Percentiles rank a stretch among this genome's conserved stretches.
Conservation (phyloP, 163 green algal genomes). For the Scenedesmus sp. region DNA sequence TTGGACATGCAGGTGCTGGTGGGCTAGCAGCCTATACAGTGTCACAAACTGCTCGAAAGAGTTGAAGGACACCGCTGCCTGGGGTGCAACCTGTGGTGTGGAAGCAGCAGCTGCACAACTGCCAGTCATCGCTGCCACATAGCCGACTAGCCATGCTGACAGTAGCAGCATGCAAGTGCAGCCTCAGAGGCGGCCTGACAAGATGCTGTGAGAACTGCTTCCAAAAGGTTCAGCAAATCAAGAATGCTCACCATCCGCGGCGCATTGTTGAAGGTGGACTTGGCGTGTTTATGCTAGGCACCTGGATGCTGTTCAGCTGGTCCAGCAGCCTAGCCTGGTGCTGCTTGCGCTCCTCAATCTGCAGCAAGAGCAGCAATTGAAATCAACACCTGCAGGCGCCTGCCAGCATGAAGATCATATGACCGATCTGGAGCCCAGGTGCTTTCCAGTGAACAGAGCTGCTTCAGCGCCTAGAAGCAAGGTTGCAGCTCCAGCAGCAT, state of each 20-base stretch:
- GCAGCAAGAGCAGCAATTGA: slow-evolving; percentile 1
- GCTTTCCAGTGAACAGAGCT: slow-evolving; percentile 29
- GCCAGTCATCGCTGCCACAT: background rate
- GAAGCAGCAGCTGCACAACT: background rate
- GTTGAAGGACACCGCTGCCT: no score
- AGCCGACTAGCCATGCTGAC: no score
- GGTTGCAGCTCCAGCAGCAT: background rate
- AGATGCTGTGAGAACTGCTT: no score
- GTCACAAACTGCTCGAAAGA: no score
- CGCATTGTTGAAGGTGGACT: background rate
- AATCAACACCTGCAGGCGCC: background rate
- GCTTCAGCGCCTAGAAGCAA: background rate
- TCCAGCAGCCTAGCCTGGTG: slow-evolving; percentile 73
- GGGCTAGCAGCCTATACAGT: no score
- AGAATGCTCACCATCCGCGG: background rate
- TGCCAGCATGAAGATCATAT: background rate
- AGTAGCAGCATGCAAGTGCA: no score
- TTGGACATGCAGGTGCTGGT: background rate
- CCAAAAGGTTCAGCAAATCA: background rate
- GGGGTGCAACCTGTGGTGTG: no score
- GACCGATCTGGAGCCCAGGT: slow-evolving; percentile 1
- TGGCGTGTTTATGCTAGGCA: background rate
- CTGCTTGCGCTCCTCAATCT: slow-evolving; percentile 84
- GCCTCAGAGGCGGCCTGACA: no score
- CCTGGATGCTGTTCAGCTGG: slow-evolving; percentile 64